Evolutionary conservation across 2,329 filamentous ascomycete genomes (phyloP), one percentile per base, ranked within the genome.

Genomic region (Chaetothyriales sp.): DNA sequence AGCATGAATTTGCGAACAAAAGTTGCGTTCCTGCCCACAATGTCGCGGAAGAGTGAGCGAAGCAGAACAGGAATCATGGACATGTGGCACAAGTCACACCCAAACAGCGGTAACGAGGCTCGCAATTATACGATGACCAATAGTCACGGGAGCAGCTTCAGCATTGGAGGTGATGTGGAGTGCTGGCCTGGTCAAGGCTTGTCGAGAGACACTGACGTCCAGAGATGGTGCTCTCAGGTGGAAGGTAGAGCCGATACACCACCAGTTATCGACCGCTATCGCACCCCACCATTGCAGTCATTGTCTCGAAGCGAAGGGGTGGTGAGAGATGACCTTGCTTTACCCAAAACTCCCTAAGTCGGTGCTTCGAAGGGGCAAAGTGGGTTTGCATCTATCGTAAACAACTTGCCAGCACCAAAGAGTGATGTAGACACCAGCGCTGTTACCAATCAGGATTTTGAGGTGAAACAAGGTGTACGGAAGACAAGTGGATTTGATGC

Each of bases 141-240:
- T 49, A 58, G 58, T 13, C 56, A 60, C 49, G 50, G 58, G 19
- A 58, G 57, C 51, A 58, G 53, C 45, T 54, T 61, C 37, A 53
- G 51, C 46, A 43, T 52, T 33, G 55, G 59, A 37, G 56, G 44
- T 4, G 51, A 47, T 19, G 53, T 62, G 46, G 59, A 62, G 51
- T 49, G 51, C 19, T 50, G 61, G 19, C 45, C 55, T 5, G 58
- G 56, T 4, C 3, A 37, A 18, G 46, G 13, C 25, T 28, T 13
- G n/a, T 33, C 33, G 20, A 47, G 20, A 4, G 46, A 47, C 10
- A 47, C 5, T 4, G 18, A 29, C 2, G 10, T 47, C 8, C 20
- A 33, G 28, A 40, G 15, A 40, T 40, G 33, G 33, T 40, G 33
- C 33, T 40, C 33, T 2, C 33, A 40, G 15, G 10, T 40, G 33